Evolutionary conservation across 75 land plant species (phyloP), one percentile per base, ranked within the genome.

Genomic region (Sequoia sempervirens): DNA sequence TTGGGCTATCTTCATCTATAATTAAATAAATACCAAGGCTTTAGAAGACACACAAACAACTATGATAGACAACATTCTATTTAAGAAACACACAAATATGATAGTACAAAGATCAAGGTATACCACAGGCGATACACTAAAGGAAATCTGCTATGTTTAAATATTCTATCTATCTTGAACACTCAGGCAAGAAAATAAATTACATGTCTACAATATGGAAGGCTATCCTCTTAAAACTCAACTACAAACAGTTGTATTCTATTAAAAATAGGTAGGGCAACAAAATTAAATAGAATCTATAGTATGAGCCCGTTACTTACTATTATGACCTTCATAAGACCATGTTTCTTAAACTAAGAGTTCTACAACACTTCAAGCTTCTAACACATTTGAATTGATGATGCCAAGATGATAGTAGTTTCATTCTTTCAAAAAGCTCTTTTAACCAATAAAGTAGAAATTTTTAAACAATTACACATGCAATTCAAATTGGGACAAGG

Each of bases 1-100:
- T 80, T 90, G 93, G 36, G 88, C 93, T 76, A 91, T 87, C 85
- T 91, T 90, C 81, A 90, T 69, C 92, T 89, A 83, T 75, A 82
- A 3, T 56, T 18, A 81, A 54, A 23, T 6, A 46, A n/a, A 75
- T 40, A 17, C 0, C 32, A 11, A 10, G 36, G 73, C 11, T 69
- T 69, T 30, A 69, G 36, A 69, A 69, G 73, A 69, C 36, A 32
- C 73, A 9, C 3, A 69, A 69, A 69, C 73, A 69, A 14, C 32
- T 9, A 30, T 32, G 15, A 32, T 69, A 69, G 34, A 69, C 73
- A 28, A 69, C 36, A 69, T 28, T 68, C 34, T 69, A 12, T 2
- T 2, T 69, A 28, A 69, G 34, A 20, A 69, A 69, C 30, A 36
- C 30, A 69, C 34, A 69, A 69, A 32, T 32, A 69, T 8, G 32